A percentile compares a stretch with the other conserved stretches of the same genome.
phyloP scores from a whole-genome alignment of 2,329 filamentous ascomycete genomes.

The Verticillium tricorpus region DNA sequence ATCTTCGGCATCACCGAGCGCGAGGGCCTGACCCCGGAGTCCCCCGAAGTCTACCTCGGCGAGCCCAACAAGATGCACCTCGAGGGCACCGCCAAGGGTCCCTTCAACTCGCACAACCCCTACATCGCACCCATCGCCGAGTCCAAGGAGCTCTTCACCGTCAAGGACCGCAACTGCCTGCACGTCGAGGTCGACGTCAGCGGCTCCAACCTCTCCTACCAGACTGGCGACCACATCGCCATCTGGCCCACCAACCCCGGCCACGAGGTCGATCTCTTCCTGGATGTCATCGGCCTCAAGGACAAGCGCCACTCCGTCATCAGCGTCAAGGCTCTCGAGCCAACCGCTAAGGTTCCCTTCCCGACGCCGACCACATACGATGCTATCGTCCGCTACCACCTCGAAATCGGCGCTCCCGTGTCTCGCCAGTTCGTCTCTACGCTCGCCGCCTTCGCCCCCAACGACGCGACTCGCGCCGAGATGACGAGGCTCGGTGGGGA shows the following conservation, averaged over 20 bases:
- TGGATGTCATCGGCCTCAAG: constrained; percentile 70
- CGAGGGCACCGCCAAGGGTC: constrained; percentile 75
- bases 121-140: constrained; percentile 92
- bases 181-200: constrained; percentile 94
- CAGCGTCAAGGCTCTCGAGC: constrained; percentile 84
- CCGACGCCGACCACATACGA: constrained; percentile 96
- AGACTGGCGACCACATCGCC: constrained; percentile 95
- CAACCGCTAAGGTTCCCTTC: constrained; percentile 96
- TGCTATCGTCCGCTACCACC: constrained; percentile 87
- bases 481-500: constrained; percentile 85
- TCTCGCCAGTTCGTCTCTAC: constrained; percentile 92
- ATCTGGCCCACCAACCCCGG: constrained; percentile 96
- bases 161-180: constrained; percentile 88
- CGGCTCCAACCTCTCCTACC: constrained; percentile 85
- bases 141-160: constrained; percentile 85
- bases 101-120: constrained; percentile 94
- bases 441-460: constrained; percentile 83
- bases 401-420: constrained; percentile 92
- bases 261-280: constrained; percentile 84
- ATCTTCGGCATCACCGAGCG: constrained; percentile 79
- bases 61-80: constrained; percentile 97
- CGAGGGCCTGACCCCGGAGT: constrained; percentile 67
- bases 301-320: constrained; percentile 80
- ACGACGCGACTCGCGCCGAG: constrained; percentile 78
- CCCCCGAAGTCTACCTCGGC: constrained; percentile 82